Percentiles rank a stretch among this genome's conserved stretches.
Conservation (phyloP, 139 green algal genomes). For the Tetradesmus lagerheimii region DNA sequence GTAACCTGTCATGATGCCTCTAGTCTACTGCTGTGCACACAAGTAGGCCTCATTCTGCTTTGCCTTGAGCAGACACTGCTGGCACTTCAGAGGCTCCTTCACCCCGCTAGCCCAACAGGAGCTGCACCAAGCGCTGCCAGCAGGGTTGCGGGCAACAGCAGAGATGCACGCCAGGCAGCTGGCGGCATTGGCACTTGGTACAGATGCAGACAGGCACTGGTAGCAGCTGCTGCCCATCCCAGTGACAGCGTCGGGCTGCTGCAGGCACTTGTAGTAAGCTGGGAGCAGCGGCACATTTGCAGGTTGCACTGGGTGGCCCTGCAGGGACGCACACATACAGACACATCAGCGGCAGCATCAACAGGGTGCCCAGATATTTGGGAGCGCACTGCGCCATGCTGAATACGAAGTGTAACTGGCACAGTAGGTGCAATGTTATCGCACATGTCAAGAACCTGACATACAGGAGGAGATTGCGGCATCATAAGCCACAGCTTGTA, state of each 20-base stretch:
- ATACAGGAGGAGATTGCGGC: no score
- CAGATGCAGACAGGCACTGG: background rate
- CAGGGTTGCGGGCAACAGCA: background rate
- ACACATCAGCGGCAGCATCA: background rate
- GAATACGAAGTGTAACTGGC: no score
- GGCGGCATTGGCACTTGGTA: background rate
- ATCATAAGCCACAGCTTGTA: no score
- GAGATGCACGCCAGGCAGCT: background rate
- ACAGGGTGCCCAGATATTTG: background rate
- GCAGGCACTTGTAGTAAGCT: background rate
- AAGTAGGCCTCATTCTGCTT: background rate
- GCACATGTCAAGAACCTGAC: no score
- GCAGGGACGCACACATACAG: background rate
- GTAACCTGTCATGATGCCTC: no score
- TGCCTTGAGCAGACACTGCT: background rate
- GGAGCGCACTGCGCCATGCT: no score
- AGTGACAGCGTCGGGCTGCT: background rate
- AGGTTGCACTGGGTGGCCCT: background rate
- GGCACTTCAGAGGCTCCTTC: background rate
- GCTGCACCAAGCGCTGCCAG: background rate
- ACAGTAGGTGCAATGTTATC: no score
- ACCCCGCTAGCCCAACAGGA: background rate
- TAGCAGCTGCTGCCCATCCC: background rate
- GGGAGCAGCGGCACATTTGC: background rate
- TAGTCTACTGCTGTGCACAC: background rate